phyloP scores from a whole-genome alignment of 1,139 yeast genomes.

The Scheffersomyces lignicola region DNA sequence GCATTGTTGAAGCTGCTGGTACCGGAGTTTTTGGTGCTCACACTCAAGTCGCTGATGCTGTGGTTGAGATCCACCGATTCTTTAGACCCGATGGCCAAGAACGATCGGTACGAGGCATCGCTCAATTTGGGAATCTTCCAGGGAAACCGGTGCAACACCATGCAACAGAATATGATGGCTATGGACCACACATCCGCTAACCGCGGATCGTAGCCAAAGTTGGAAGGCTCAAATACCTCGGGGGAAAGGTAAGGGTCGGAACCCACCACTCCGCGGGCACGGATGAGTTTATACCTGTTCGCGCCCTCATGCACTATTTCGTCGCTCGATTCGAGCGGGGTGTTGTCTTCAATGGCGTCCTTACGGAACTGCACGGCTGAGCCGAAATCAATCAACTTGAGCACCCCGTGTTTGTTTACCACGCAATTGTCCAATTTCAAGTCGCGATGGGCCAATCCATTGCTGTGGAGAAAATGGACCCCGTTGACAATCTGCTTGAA shows the following conservation, averaged over 20 bases:
- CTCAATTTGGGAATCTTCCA: slow-evolving; percentile 71
- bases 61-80: slow-evolving; percentile 5
- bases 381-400: slow-evolving; percentile 77
- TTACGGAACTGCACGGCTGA: slow-evolving; percentile 65
- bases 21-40: slow-evolving; percentile 4
- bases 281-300: slow-evolving; percentile 24
- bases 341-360: slow-evolving; percentile 30
- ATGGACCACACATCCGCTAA: slow-evolving; percentile 77
- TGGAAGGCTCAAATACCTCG: slow-evolving; percentile 55
- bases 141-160: slow-evolving; percentile 71
- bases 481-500: slow-evolving; percentile 68
- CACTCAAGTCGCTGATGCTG: slow-evolving; percentile 6
- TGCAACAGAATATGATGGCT: slow-evolving; percentile 75
- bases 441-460: slow-evolving; percentile 78
- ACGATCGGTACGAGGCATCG: slow-evolving; percentile 54
- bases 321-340: slow-evolving; percentile 19
- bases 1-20: background rate
- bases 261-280: slow-evolving; percentile 73
- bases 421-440: slow-evolving; percentile 78
- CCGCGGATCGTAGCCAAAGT: slow-evolving; percentile 63
- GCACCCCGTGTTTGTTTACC: slow-evolving; percentile 57
- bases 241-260: slow-evolving; percentile 83
- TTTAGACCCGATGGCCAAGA: slow-evolving; percentile 22
- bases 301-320: slow-evolving; percentile 22
- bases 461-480: slow-evolving; percentile 57